Conservation (phyloP, 768 basidiomycete genomes). For the Tylopilus vinaceipallidus region DNA sequence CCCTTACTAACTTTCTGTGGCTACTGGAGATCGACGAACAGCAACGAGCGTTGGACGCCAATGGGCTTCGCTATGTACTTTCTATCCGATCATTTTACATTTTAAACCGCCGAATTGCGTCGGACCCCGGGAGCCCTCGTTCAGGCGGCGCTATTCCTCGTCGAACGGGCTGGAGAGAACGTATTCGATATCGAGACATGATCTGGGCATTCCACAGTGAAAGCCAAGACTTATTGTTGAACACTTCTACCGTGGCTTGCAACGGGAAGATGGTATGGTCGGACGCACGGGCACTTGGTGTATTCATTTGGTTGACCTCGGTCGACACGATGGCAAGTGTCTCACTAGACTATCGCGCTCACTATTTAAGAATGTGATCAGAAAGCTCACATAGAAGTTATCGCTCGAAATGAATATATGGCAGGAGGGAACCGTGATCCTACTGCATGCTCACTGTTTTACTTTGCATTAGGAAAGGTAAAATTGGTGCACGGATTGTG, state of each 20-base stretch:
- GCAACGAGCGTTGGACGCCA: conserved; percentile 84
- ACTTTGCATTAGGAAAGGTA: conserved; percentile 91
- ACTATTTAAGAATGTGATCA: conserved; percentile 30
- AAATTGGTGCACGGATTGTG: conserved; percentile 94
- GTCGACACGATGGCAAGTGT: conserved; percentile 69
- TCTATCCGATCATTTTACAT: conserved; percentile 92
- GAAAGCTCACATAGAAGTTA: conserved; percentile 79
- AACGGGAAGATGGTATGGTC: conserved; percentile 87
- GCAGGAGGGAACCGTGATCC: conserved; percentile 86
- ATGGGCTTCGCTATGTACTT: conserved; percentile 90
- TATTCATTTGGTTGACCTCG: conserved; percentile 86
- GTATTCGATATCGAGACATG: conserved; percentile 91
- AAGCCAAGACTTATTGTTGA: conserved; percentile 80
- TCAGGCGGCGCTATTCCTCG: conserved; percentile 42
- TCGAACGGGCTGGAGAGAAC: conserved; percentile 59
- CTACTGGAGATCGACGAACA: conserved; percentile 80
- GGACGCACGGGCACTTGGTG: conserved; percentile 82
- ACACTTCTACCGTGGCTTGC: conserved; percentile 68
- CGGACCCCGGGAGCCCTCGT: conserved; percentile 45
- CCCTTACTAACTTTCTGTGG: not conserved
- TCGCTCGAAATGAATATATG: conserved; percentile 94
- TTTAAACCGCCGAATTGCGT: conserved; percentile 61
- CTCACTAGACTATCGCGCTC: not conserved
- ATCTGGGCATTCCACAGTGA: conserved; percentile 98
- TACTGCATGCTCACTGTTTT: conserved; percentile 83